Evolutionary conservation across 2,329 filamentous ascomycete genomes (phyloP), one percentile per base, ranked within the genome.

Genomic region (Ophiostoma quercus): DNA sequence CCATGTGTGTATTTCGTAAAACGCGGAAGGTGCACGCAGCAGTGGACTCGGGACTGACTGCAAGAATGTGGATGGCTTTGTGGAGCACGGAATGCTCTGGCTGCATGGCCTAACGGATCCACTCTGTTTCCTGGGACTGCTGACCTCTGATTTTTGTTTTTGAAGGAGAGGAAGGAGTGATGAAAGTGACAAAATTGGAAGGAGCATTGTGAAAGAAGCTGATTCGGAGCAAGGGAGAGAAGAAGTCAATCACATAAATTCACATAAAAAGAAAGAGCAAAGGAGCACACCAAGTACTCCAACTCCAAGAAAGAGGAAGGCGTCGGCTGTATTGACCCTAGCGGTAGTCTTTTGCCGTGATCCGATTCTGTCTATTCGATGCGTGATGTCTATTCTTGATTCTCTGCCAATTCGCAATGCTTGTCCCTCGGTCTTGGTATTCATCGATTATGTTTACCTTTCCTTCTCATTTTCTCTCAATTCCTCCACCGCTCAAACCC

Each of bases 11-110:
- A 34, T 3, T 34, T 34, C 34, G 34, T 34, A 34, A 5, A 11
- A 12, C 7, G 9, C 39, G 39, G 9, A 41, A 41, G 9, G 12
- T 8, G 43, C 43, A 47, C 16, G 7, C 43, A 41, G 19, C n/a
- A 57, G 51, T 57, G 51, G 51, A 57, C 51, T 57, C 51, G 51
- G 51, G 51, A 57, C n/a, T 51, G 47, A 19, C n/a, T 51, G 43
- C 11, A 29, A 11, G 39, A 41, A 41, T 51, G 47, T 51, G 47
- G 47, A 51, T 19, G 7, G 47, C 16, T 22, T n/a, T 16, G 47
- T 51, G 47, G 47, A 22, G 16, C 7, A 51, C 19, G 47, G 43
- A 47, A 47, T 37, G 34, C 34, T 34, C 19, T 25, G 51, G 51
- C 51, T 57, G 51, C 51, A 57, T 54, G n/a, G 19, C 47, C 51